Base-by-base conservation (phyloP, 2,329 filamentous ascomycete genomes). In the Alternaria sp. region DNA sequence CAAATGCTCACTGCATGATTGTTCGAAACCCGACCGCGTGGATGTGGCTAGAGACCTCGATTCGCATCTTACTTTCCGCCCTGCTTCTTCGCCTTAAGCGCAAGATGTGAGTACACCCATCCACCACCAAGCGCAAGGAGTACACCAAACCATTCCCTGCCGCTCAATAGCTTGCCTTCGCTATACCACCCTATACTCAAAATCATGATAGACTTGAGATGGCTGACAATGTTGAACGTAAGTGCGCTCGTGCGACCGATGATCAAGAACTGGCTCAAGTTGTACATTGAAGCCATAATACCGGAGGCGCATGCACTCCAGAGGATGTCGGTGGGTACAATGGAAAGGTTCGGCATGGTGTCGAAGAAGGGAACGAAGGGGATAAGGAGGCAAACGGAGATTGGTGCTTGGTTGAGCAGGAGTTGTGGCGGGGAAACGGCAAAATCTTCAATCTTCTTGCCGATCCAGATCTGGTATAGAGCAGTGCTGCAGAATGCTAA, bases 381-480 rank as follows among this genome's bases (percentile, higher is more conserved):
- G 10, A 80, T 74, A 26, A 82, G 72, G 21, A 82, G 71, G 45
- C 80, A 68, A 26, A 80, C 80, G 5, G 78, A 78, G 51, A 81
- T 79, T 13, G 79, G 80, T 4, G 80, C 80, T 61, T 82, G 80
- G 63, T 81, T 82, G 48, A 81, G 70, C 5, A 82, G 72, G 13
- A 82, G 71, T 60, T 82, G 80, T 2, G 79, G 79, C 37, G 77
- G 77, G 0, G 78, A 78, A 11, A 80, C 80, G 34, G 69, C 71
- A 56, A 81, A 80, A 62, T 81, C 80, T 55, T 78, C 76, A 54
- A 81, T 81, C 68, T 81, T 81, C 75, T 81, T 81, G 62, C 79
- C 80, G 56, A 81, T 81, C 80, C 80, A 81, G 45, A 81, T 80
- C 66, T 81, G 79, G 60, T 81, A 81, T 45, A 81, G 77, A 1